Base-by-base conservation (phyloP, 345 rosid genomes). In the Brassica cretica region DNA sequence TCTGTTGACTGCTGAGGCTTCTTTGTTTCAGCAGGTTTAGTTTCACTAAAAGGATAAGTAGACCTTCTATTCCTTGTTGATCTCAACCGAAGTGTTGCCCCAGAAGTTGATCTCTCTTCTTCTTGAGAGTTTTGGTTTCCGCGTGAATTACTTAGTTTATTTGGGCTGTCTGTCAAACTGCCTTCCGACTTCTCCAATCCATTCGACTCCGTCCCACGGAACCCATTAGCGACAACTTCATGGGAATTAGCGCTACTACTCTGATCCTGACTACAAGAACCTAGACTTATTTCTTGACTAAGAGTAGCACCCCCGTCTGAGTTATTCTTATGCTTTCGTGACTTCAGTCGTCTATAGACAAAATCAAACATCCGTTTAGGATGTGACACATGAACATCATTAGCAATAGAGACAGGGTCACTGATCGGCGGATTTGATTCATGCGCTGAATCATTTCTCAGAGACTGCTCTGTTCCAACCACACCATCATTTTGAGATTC, bases 61-160 rank as follows among this genome's bases (percentile, higher is more conserved):
- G 86, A 86, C 84, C 88, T 91, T 84, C 98, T 89, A 73, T 89
- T 90, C 84, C 99, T 89, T 44, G 91, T 83, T 51, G 98, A 90
- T 86, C 97, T 89, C 76, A 85, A 64, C 44, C 95, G 86, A 72
- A 88, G 93, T 39, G 89, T 76, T 83, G 77, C 76, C 79, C 81
- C 93, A 35, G 98, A 86, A 78, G 90, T 64, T 5, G 96, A 89
- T 79, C 86, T 89, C 86, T 81, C 83, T 79, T 91, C 93, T 81
- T 88, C 90, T 18, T 60, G 68, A 21, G 88, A 79, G 82, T 84
- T 84, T 65, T 83, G 87, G 59, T 73, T 61, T 80, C 87, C 81
- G 76, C 46, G 85, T 60, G 81, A 78, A 58, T 83, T 85, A 82
- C 37, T 80, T 74, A 61, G 67, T 71, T 72, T 80, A 37, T 80